Percentiles rank a stretch among this genome's conserved stretches.
Evolutionary conservation across 2,329 filamentous ascomycete genomes (phyloP).

Genomic region (Piedraia hortae): DNA sequence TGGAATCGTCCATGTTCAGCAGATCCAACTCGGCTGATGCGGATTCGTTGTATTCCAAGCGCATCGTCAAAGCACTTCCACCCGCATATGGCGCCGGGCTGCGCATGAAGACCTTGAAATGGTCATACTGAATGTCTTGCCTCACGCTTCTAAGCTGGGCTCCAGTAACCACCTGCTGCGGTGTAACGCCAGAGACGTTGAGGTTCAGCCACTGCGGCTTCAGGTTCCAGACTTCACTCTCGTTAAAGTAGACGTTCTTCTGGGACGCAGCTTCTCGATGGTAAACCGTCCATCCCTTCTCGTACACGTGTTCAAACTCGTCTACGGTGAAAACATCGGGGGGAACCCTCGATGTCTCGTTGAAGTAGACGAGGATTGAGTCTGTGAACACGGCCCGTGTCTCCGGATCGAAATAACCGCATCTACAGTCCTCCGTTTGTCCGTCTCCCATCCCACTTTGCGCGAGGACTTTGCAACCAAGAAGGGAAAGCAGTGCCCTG

Average conservation of each 20-base stretch:
- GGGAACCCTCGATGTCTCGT: conserved; percentile 17
- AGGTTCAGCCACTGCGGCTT: conserved; percentile 11
- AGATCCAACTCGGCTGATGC: conserved; percentile 18
- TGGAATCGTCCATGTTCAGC: conserved; percentile 17
- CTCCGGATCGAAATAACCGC: conserved; percentile 18
- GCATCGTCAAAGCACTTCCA: conserved; percentile 21
- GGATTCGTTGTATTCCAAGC: conserved; percentile 19
- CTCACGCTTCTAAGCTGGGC: conserved; percentile 17
- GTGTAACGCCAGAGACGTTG: conserved; percentile 11
- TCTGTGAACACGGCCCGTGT: conserved; percentile 19
- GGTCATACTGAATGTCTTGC: conserved; percentile 22
- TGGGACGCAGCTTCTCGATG: conserved; percentile 18
- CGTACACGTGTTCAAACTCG: conserved; percentile 17
- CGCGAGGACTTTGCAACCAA: no score
- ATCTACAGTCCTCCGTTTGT: conserved; percentile 16
- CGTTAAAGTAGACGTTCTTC: conserved; percentile 14
- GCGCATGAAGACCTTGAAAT: conserved; percentile 18
- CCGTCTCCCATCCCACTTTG: no score
- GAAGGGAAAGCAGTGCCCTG: no score
- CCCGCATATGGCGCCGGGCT: conserved; percentile 13
- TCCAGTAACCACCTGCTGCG: conserved; percentile 18
- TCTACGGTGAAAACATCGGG: conserved; percentile 14
- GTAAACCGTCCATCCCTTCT: conserved; percentile 20
- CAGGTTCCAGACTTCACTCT: conserved; percentile 2
- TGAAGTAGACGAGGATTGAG: conserved; percentile 23